Base-by-base conservation (phyloP, 1,284 basidiomycete genomes). In the Cerioporus squamosus region DNA sequence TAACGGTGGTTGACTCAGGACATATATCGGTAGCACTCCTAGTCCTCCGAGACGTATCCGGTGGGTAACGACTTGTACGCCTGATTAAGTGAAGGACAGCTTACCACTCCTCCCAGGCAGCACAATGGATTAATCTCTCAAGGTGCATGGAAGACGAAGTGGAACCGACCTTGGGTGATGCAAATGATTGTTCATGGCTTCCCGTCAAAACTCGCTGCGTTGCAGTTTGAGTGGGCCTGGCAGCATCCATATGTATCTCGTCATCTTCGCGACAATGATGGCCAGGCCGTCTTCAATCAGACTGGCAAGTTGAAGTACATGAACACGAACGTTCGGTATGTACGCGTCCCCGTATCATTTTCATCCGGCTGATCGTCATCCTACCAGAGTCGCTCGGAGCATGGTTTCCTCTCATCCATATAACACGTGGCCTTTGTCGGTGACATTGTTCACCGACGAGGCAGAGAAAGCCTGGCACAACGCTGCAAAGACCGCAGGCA, bases 151-250 rank as follows among this genome's bases (percentile, higher is more conserved):
- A 91, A 88, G 71, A 97, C 94, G 0, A 79, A 78, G 31, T 73
- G 77, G 5, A 82, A 84, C 26, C 74, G 94, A 31, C 94, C 94
- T 20, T 97, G 94, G 94, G 84, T 88, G 43, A 95, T 95, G 91
- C 90, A 93, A 59, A 86, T 94, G 83, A 88, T 95, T 52, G 91
- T 96, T 0, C 83, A 92, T 68, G 93, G 93, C 5, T 96, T 97
- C 70, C 92, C 93, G 0, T 94, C 91, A 57, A 90, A 89, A 70
- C 79, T 95, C 22, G 85, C 91, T 0, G 94, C 94, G 0, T 78
- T 95, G 3, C 84, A 94, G 74, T 95, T 95, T 68, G 94, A 96
- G 75, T 95, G 93, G 93, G 93, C 93, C 17, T 96, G 94, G 94
- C 93, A 95, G 69, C 88, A 94, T 68, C 84, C 85, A 14, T 73